Evolutionary conservation across 2,329 filamentous ascomycete species (phyloP).

Genomic region (Colletotrichum simmondsii): DNA sequence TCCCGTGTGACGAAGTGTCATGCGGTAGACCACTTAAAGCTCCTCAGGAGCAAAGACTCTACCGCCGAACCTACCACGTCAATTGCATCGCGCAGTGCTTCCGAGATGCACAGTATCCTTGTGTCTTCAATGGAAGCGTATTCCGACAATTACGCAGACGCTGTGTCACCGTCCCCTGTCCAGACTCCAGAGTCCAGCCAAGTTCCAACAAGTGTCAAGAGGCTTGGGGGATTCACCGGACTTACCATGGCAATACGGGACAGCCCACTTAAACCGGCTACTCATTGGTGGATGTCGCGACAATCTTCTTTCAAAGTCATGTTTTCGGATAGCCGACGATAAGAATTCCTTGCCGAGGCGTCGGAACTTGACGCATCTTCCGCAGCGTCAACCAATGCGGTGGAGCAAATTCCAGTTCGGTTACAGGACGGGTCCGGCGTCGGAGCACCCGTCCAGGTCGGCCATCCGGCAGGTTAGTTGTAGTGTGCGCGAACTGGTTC

Average conservation of each 20-base stretch:
- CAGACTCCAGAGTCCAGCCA: not conserved
- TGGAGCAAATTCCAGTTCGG: slow-evolving; percentile 5
- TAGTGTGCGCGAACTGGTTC: too few relatives aligned
- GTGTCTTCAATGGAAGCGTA: not conserved
- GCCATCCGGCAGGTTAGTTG: not conserved
- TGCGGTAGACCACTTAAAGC: not conserved
- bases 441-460: slow-evolving; percentile 1
- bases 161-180: not conserved
- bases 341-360: slow-evolving; percentile 6
- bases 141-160: not conserved
- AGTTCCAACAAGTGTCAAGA: not conserved
- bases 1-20: not conserved
- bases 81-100: not conserved
- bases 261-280: slow-evolving; percentile 9
- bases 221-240: not conserved
- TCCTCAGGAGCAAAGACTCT: not conserved
- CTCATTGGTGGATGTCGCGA: not conserved
- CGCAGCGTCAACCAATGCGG: not conserved
- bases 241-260: slow-evolving; percentile 11
- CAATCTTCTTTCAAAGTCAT: not conserved
- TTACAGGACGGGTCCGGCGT: slow-evolving; percentile 22
- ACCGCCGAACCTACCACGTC: not conserved
- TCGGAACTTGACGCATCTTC: not conserved
- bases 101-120: not conserved
- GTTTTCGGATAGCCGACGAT: slow-evolving; percentile 21